Conservation (phyloP, 441 rosid species). For the Corymbia calophylla region DNA sequence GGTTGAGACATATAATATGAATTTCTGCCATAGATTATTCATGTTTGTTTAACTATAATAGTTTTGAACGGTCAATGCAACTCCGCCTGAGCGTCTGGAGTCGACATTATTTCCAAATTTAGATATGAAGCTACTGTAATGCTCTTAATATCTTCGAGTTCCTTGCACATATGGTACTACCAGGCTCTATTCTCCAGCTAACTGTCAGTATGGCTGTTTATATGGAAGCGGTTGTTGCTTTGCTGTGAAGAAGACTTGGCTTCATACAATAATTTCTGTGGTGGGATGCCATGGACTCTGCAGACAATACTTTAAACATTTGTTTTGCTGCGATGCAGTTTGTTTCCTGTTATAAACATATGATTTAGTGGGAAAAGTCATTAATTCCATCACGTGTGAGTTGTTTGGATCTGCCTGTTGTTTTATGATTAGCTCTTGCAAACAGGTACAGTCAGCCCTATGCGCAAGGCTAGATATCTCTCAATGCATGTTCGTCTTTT, state of each 20-base stretch:
- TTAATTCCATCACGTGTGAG: neutral
- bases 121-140: neutral
- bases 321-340: neutral
- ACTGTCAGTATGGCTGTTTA: neutral
- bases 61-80: neutral
- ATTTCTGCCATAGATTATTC: neutral
- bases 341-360: neutral
- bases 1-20: neutral
- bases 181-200: neutral
- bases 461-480: neutral
- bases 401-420: neutral
- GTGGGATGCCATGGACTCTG: neutral
- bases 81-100: neutral
- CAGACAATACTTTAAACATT: neutral
- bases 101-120: neutral
- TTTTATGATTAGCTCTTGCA: neutral
- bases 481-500: neutral
- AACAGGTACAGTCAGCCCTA: neutral
- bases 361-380: neutral
- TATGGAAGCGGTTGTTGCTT: neutral
- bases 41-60: neutral
- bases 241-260: neutral
- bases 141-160: neutral
- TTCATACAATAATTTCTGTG: neutral
- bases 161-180: neutral